Base-by-base conservation (phyloP, 208 protist species). In the Plasmodiophora brassicae region DNA sequence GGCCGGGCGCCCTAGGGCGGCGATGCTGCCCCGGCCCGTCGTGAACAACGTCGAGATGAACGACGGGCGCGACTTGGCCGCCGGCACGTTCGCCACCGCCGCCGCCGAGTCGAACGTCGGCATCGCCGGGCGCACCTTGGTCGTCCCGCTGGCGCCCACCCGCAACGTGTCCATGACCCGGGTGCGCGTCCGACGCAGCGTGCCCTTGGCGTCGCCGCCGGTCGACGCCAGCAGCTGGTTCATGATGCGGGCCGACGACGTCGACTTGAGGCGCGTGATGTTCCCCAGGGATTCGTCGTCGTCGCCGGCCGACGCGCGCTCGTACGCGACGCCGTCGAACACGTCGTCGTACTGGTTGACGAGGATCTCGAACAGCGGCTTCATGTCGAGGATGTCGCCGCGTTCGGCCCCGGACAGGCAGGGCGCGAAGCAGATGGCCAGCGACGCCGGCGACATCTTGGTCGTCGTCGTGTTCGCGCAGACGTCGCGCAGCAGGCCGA, bases 331-430 rank as follows among this genome's bases (percentile, higher is more conserved):
- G 20, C n/a, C 65, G 5, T 32, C n/a, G n/a, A 78, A 78, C 14
- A 78, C n/a, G 20, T 78, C 65, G n/a, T 5, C n/a, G n/a, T 78
- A 78, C 5, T 78, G 10, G 5, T 5, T 78, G 65, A 32, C 41
- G 14, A 78, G 20, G 5, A 78, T 5, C 5, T n/a, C 41, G 65
- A 78, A 78, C 14, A 78, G 5, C n/a, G 5, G 14, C 65, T 78
- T 78, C 65, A 78, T 78, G 5, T 78, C 65, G 65, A 38, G 41
- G 65, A 78, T 78, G 65, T n/a, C 65, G n/a, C 65, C 65, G 5
- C 32, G 32, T 32, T 78, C 65, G 14, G 65, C 65, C n/a, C 65
- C 65, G 5, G 65, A 78, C 41, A 78, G 65, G 65, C 65, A 78
- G n/a, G 65, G 65, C 5, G 65, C 32, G 65, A 78, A 78, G n/a